These are phyloP conservation scores for Nakaseomyces bracarensis DNA, from an alignment of 1,139 yeast species.

Conservation along the genomic window DNA sequence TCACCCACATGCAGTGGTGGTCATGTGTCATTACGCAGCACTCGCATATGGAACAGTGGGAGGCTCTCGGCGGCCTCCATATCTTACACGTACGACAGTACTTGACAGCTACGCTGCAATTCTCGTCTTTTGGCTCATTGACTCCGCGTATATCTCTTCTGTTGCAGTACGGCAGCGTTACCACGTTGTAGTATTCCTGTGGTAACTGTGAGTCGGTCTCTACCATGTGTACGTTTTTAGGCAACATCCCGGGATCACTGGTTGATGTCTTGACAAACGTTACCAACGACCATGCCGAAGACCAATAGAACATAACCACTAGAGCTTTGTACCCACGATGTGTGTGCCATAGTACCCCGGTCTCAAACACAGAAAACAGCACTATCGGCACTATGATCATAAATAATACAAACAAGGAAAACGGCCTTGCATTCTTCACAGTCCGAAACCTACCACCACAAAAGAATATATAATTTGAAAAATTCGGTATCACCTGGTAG, in stretches of 20 bases:
- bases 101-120: conserved; percentile 39
- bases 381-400: conserved; percentile 42
- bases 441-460: conserved; percentile 58
- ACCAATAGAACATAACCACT: conserved; percentile 52
- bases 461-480: conserved; percentile 38
- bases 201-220: conserved; percentile 41
- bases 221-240: conserved; percentile 50
- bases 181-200: conserved; percentile 51
- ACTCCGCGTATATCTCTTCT: conserved; percentile 38
- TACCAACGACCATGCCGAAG: conserved; percentile 33
- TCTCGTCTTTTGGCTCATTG: conserved; percentile 15
- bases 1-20: conserved; percentile 77
- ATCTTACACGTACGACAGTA: conserved; percentile 55
- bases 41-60: conserved; percentile 64
- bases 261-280: conserved; percentile 50
- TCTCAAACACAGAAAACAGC: conserved; percentile 42
- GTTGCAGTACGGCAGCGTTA: conserved; percentile 41
- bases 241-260: conserved; percentile 66
- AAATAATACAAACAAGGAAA: conserved; percentile 34
- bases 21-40: conserved; percentile 55
- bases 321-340: conserved; percentile 46
- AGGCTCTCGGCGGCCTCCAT: conserved; percentile 62
- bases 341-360: conserved; percentile 19
- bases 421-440: conserved; percentile 35
- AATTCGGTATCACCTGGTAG: conserved; percentile 20